These are phyloP conservation scores for Alloteropsis angusta DNA, from an alignment of 202 grass and related monocot genomes.

Conservation along the genomic window DNA sequence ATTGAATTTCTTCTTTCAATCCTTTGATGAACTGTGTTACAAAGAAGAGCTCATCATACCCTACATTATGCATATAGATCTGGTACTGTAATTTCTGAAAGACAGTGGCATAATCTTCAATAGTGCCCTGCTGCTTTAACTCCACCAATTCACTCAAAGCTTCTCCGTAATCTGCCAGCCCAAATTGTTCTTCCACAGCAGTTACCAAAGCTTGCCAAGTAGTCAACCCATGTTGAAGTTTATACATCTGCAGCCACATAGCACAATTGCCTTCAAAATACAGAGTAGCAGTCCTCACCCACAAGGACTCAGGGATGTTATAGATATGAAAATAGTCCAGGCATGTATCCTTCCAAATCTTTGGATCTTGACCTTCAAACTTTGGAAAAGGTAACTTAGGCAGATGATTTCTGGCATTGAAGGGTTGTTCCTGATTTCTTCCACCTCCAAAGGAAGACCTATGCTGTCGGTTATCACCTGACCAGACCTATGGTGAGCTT, in stretches of 20 bases:
- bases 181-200: background rate
- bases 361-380: background rate
- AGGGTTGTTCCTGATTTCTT: too few species aligned
- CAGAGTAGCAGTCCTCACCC: background rate
- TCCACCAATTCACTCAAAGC: background rate
- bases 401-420: background rate
- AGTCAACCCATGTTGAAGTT: rapidly evolving
- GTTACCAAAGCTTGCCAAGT: background rate
- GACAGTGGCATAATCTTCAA: background rate
- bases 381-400: background rate
- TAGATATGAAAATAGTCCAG: background rate
- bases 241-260: background rate
- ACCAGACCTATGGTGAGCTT: too few species aligned
- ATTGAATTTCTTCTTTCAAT: background rate
- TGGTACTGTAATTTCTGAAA: background rate
- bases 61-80: background rate
- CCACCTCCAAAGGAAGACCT: too few species aligned
- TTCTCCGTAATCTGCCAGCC: background rate
- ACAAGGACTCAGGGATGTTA: rapidly evolving
- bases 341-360: background rate
- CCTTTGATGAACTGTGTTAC: background rate
- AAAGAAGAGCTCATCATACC: background rate
- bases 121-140: background rate
- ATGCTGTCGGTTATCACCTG: too few species aligned
- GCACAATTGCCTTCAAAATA: background rate